Percentiles rank a stretch among this genome's conserved stretches.
These are phyloP conservation scores for Pseudohyphozyma bogoriensis DNA, from an alignment of 768 basidiomycete genomes.

Conservation along the genomic window DNA sequence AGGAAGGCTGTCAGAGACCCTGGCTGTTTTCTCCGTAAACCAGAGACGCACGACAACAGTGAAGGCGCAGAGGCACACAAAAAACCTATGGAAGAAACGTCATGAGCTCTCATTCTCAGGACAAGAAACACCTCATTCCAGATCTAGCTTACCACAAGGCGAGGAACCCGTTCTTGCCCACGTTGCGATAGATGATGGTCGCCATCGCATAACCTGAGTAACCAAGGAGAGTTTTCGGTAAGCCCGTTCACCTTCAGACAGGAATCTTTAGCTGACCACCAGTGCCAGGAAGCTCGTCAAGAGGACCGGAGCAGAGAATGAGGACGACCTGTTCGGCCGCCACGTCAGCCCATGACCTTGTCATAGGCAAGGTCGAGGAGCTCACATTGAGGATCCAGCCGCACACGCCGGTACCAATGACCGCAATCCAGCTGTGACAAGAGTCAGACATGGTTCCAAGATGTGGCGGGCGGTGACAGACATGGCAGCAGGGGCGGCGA, in stretches of 20 bases:
- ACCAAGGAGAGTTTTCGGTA: constrained; percentile 33
- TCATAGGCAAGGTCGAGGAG: constrained; percentile 12
- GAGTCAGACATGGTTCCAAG: constrained; percentile 11
- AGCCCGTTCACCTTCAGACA: constrained; percentile 68
- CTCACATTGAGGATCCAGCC: constrained; percentile 6
- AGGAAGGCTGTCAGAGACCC: constrained; percentile 83
- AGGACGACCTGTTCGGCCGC: constrained; percentile 46
- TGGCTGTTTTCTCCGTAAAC: background rate
- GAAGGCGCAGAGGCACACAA: constrained; percentile 68
- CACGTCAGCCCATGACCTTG: constrained; percentile 33
- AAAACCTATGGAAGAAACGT: constrained; percentile 32
- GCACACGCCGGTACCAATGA: constrained; percentile 37
- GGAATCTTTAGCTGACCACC: constrained; percentile 50
- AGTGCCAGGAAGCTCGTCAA: constrained; percentile 53
- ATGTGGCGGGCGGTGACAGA: constrained; percentile 39
- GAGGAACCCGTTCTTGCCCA: constrained; percentile 56
- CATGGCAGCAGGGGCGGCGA: constrained; percentile 42
- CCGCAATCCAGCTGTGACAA: constrained; percentile 25
- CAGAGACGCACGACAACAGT: background rate
- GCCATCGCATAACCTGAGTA: background rate
- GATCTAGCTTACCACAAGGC: constrained; percentile 56
- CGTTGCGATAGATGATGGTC: constrained; percentile 51
- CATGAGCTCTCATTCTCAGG: no score
- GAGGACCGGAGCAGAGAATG: constrained; percentile 3
- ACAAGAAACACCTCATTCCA: no score